A percentile compares a stretch with the other conserved stretches of the same genome.
Evolutionary conservation across 306 rosid species (phyloP).

Genomic region (Trifolium repens): DNA sequence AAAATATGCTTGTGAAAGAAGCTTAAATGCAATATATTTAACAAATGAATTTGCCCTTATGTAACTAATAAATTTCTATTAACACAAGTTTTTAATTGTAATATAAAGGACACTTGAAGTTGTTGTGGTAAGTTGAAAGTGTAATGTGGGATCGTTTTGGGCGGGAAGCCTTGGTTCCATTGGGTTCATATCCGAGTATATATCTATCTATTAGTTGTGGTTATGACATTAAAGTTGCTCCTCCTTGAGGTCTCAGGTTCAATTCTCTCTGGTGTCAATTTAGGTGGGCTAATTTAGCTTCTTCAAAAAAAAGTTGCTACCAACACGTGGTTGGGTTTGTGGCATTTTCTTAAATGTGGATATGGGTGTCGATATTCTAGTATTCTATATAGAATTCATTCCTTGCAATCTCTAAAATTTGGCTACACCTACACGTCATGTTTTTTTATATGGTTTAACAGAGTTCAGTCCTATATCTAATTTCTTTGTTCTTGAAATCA

Average conservation of each 20-base stretch:
- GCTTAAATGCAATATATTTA: conserved; percentile 14
- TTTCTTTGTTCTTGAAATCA: conserved; percentile 33
- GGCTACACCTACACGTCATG: conserved; percentile 1
- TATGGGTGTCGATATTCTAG: not conserved
- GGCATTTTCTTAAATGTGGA: conserved; percentile 14
- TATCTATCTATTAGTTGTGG: conserved; percentile 3
- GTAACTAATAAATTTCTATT: not conserved
- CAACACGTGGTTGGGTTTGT: not conserved
- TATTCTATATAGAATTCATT: not conserved
- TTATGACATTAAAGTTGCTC: not conserved
- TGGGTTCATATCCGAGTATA: conserved; percentile 7
- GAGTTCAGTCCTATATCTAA: conserved; percentile 23
- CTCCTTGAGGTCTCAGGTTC: no score
- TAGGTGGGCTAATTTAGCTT: no score
- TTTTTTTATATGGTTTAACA: conserved; percentile 25
- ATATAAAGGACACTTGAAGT: conserved; percentile 1
- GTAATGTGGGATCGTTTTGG: conserved; percentile 4
- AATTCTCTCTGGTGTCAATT: no score
- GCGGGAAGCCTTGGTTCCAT: not conserved
- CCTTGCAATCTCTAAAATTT: conserved; percentile 6
- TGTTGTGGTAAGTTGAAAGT: not conserved
- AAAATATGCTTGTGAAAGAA: conserved; percentile 2
- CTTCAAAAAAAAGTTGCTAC: not conserved
- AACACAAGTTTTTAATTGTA: not conserved
- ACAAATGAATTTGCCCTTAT: not conserved